Evolutionary conservation across 2,329 filamentous ascomycete species (phyloP).

Genomic region (Pseudogymnoascus sp.): DNA sequence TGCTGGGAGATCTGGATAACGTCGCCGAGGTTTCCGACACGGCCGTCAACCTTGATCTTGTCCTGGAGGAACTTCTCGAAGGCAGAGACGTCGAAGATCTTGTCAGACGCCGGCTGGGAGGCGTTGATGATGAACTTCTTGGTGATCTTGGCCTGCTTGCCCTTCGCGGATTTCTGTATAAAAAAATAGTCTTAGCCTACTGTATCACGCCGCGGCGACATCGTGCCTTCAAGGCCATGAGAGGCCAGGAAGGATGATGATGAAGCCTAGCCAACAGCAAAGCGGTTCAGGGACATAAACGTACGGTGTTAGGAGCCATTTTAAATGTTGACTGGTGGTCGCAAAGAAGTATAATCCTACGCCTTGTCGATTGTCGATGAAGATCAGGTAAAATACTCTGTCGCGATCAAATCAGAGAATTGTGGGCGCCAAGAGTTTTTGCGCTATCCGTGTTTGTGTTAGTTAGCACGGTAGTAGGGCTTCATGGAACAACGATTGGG

Average conservation of each 20-base stretch:
- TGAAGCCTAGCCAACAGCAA: slow-evolving; percentile 74
- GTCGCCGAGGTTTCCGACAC: slow-evolving; percentile 96
- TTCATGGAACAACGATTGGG: background rate
- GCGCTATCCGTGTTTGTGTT: slow-evolving; percentile 2
- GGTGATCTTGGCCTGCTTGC: slow-evolving; percentile 67
- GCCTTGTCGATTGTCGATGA: slow-evolving; percentile 24
- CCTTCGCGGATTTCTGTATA: slow-evolving; percentile 50
- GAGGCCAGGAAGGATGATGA: slow-evolving; percentile 2
- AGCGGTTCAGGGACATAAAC: slow-evolving; percentile 68
- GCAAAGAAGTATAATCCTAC: slow-evolving; percentile 63
- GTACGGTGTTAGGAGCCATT: slow-evolving; percentile 88
- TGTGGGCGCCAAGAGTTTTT: slow-evolving; percentile 9
- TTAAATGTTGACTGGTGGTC: slow-evolving; percentile 41
- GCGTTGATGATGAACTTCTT: slow-evolving; percentile 94
- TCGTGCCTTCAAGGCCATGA: slow-evolving; percentile 13
- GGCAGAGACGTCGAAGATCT: slow-evolving; percentile 98
- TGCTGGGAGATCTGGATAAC: slow-evolving; percentile 81
- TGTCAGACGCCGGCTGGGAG: slow-evolving; percentile 95
- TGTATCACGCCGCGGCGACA: slow-evolving; percentile 50
- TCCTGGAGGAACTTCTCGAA: slow-evolving; percentile 99
- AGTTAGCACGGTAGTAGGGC: background rate
- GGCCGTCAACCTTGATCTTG: slow-evolving; percentile 99
- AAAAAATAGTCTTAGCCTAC: slow-evolving; percentile 83
- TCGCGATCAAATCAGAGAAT: background rate
- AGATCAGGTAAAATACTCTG: slow-evolving; percentile 6